Base-by-base conservation (phyloP, 1,139 yeast genomes). In the Zygosaccharomyces pseudobailii region DNA sequence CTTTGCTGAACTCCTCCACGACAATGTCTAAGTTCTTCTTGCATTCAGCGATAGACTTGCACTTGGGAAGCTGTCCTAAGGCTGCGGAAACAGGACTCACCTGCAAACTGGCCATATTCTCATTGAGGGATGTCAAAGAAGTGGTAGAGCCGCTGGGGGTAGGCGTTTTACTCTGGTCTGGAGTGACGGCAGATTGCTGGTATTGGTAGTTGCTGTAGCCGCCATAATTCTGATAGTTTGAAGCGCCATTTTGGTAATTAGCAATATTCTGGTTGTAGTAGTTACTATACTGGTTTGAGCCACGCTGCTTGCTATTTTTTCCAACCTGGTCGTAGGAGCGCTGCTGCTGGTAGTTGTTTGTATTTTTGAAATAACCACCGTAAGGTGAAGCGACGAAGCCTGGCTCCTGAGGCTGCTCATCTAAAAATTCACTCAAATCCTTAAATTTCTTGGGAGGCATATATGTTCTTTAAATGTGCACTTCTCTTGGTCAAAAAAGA, bases 31-130 rank as follows among this genome's bases (percentile, higher is more conserved):
- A 80, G 53, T 82, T 82, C 30, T 76, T 67, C 63, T 84, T 81
- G 42, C 84, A 76, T 46, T 86, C 96, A 23, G 83, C 71, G 38
- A 87, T 71, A 49, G 80, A 74, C 42, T 77, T 65, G 13, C 86
- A 81, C 38, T 69, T 71, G 50, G 82, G 80, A 43, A 89, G 73
- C 42, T 73, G 73, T 27, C 70, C 68, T 57, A 90, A 71, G 51
- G 75, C 67, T 31, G 78, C 82, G 42, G 84, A 76, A 52, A 89
- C 73, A 19, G 96, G 96, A n/a, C 85, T 71, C 40, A 80, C 64
- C 33, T 75, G 77, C 54, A 89, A 70, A 57, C 84, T 86, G 51
- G 76, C 75, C 62, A 88, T 72, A 7, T 92, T 86, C 36, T 86
- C 76, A 51, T 79, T 79, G 51, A 89, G 71, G 7, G 92, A 84